Evolutionary conservation across 192 early-diverging fungal species (phyloP).

Genomic region (Coemansia sp.): DNA sequence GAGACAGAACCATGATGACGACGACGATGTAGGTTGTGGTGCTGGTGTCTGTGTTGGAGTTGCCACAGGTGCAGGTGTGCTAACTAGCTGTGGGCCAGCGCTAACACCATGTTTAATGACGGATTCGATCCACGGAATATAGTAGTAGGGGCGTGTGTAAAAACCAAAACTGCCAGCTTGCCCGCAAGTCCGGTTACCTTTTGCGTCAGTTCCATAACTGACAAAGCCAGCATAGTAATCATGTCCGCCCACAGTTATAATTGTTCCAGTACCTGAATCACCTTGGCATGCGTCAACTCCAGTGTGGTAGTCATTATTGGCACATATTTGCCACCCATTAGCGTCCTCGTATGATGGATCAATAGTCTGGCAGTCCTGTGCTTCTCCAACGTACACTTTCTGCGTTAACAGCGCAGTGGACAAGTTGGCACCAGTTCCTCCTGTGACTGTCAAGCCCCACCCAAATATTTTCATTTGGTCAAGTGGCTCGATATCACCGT

Average conservation of each 20-base stretch:
- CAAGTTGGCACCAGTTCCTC: conserved; percentile 16
- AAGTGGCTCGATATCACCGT: conserved; percentile 20
- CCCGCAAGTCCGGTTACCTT: conserved; percentile 36
- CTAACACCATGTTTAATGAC: conserved; percentile 14
- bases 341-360: conserved; percentile 30
- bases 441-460: conserved; percentile 39
- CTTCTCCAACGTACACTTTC: conserved; percentile 31
- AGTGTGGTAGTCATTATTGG: conserved; percentile 38
- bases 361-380: conserved; percentile 39
- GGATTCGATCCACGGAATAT: conserved; percentile 34
- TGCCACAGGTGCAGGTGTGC: background rate
- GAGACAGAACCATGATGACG: conserved; percentile 16
- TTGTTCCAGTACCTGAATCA: conserved; percentile 45
- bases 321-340: conserved; percentile 37
- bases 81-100: background rate
- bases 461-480: conserved; percentile 38
- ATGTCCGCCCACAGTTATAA: conserved; percentile 12
- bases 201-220: conserved; percentile 38
- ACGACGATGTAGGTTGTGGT: conserved; percentile 1
- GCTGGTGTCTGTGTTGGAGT: conserved; percentile 1
- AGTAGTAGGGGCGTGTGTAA: conserved; percentile 38
- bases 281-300: conserved; percentile 51
- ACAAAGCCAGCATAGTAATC: conserved; percentile 47
- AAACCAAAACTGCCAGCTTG: conserved; percentile 50
- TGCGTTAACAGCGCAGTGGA: conserved; percentile 26